Evolutionary conservation across 1,284 basidiomycete species (phyloP).

Genomic region (Marasmius tenuissimus): DNA sequence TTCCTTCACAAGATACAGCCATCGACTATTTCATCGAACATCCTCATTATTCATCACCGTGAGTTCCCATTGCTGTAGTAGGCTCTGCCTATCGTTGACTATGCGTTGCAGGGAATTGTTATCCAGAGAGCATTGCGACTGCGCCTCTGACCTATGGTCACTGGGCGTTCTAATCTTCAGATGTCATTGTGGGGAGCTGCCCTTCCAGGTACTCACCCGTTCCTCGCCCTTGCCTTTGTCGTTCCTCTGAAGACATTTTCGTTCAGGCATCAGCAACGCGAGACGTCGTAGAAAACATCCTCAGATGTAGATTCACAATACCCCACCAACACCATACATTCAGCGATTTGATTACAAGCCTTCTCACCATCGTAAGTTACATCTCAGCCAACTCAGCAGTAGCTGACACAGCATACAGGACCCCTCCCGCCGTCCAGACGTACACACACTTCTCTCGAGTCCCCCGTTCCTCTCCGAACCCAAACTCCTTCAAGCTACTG

Average conservation of each 20-base stretch:
- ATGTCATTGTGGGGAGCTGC: slow-evolving; percentile 25
- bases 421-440: slow-evolving; percentile 25
- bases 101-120: slow-evolving; percentile 30
- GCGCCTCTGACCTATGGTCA: slow-evolving; percentile 39
- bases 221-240: neutral
- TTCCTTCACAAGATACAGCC: slow-evolving; percentile 19
- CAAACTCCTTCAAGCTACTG: neutral
- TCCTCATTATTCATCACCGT: slow-evolving; percentile 34
- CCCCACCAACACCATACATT: slow-evolving; percentile 18
- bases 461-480: slow-evolving; percentile 22
- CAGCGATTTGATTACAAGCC: slow-evolving; percentile 21
- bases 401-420: slow-evolving; percentile 17
- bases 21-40: slow-evolving; percentile 12
- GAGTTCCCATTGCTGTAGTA: slow-evolving; percentile 11
- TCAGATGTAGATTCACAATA: slow-evolving; percentile 17
- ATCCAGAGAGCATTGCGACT: slow-evolving; percentile 24
- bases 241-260: too few species aligned
- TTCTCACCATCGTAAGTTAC: slow-evolving; percentile 30
- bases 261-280: neutral
- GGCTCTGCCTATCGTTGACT: neutral
- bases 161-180: slow-evolving; percentile 35
- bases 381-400: neutral
- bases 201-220: slow-evolving; percentile 22
- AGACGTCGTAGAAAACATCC: slow-evolving; percentile 15
- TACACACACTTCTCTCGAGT: slow-evolving; percentile 26